phyloP scores from a whole-genome alignment of 352 stramenopile species.

The Globisporangium cylindrosporum region DNA sequence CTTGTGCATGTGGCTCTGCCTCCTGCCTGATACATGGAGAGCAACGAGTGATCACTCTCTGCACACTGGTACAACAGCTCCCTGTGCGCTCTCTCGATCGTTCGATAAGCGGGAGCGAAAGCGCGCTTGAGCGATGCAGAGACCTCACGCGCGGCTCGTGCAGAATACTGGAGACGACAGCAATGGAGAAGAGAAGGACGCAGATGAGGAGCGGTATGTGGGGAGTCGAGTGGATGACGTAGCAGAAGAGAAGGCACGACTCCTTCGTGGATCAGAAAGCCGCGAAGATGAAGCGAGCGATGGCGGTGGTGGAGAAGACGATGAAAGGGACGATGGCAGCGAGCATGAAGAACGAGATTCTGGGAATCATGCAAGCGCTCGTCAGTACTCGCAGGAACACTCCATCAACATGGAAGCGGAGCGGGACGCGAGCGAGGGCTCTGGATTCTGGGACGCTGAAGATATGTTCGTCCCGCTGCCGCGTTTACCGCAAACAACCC shows the following conservation, averaged over 20 bases:
- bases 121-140: neutral
- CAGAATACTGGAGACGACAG: too few relatives aligned
- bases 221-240: neutral
- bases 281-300: neutral
- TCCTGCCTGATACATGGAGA: neutral
- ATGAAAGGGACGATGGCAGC: neutral
- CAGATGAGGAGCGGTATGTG: neutral
- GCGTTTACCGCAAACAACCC: conserved; percentile 3
- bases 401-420: neutral
- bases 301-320: neutral
- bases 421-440: conserved; percentile 15
- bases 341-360: neutral
- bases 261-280: neutral
- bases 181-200: neutral
- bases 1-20: neutral
- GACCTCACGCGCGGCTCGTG: too few relatives aligned
- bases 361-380: neutral
- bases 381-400: neutral
- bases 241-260: neutral
- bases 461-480: neutral
- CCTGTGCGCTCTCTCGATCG: neutral
- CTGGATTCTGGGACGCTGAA: conserved; percentile 43
- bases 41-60: neutral
- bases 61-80: neutral
- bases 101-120: neutral